Evolutionary conservation across 352 stramenopile genomes (phyloP).

Genomic region (Phytophthora niederhauseri): DNA sequence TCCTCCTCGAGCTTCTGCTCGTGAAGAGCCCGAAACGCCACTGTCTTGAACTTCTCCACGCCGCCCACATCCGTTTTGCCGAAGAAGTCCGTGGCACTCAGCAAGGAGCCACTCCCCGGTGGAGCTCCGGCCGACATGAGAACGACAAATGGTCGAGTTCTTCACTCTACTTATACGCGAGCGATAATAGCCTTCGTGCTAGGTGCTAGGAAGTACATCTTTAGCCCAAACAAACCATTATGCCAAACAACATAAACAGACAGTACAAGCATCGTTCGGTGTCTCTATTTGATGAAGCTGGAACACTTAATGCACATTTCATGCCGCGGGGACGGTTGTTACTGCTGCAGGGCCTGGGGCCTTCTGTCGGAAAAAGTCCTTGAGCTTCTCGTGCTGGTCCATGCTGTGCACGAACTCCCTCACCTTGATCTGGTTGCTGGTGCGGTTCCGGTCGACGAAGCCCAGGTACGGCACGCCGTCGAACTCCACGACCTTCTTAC

Average conservation of each 20-base stretch:
- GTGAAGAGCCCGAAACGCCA: conserved; percentile 66
- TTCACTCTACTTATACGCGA: too few relatives aligned
- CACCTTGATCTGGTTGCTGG: conserved; percentile 44
- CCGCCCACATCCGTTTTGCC: conserved; percentile 52
- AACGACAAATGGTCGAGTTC: neutral
- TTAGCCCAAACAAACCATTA: too few relatives aligned
- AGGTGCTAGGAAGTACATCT: too few relatives aligned
- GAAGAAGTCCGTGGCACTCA: conserved; percentile 60
- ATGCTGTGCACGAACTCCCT: conserved; percentile 56
- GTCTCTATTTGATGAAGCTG: neutral
- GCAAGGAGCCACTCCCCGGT: conserved; percentile 6
- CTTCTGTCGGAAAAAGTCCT: conserved; percentile 49
- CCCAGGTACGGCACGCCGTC: conserved; percentile 73
- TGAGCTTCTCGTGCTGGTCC: conserved; percentile 45
- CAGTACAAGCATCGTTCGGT: too few relatives aligned
- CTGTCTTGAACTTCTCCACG: conserved; percentile 68
- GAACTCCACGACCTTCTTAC: conserved; percentile 56
- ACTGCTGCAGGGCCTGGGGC: conserved; percentile 5
- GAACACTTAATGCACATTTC: neutral
- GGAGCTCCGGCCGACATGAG: conserved; percentile 23
- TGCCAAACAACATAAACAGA: too few relatives aligned
- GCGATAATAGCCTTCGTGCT: too few relatives aligned
- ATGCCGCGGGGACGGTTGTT: conserved; percentile 10
- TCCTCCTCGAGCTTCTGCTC: conserved; percentile 75
- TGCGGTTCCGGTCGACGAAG: conserved; percentile 50